These are phyloP conservation scores for Truncatella angustata DNA, from an alignment of 2,329 filamentous ascomycete genomes.

Conservation along the genomic window DNA sequence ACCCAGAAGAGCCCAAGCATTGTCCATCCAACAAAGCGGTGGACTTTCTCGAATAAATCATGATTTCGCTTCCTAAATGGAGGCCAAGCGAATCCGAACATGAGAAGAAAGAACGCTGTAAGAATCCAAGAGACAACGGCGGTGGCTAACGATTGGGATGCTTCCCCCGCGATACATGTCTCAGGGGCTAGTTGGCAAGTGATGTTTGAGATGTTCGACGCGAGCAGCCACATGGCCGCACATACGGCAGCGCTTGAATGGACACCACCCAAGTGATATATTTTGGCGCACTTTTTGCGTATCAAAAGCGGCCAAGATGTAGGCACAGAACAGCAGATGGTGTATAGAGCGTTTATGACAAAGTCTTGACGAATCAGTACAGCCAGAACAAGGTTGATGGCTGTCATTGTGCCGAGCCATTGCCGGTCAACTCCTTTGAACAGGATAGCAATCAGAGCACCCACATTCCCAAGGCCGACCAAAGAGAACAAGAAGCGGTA, in stretches of 20 bases:
- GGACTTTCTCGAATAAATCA: slow-evolving; percentile 67
- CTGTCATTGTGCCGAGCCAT: slow-evolving; percentile 40
- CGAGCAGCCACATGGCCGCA: slow-evolving; percentile 46
- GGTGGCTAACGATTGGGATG: slow-evolving; percentile 36
- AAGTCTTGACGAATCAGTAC: slow-evolving; percentile 53
- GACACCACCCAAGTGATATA: slow-evolving; percentile 52
- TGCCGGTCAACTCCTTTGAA: slow-evolving; percentile 30
- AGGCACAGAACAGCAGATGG: slow-evolving; percentile 42
- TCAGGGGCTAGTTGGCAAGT: slow-evolving; percentile 8
- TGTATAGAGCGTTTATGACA: slow-evolving; percentile 51
- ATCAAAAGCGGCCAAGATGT: slow-evolving; percentile 44
- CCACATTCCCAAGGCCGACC: slow-evolving; percentile 48
- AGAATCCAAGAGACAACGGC: slow-evolving; percentile 56
- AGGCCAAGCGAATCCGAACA: slow-evolving; percentile 63
- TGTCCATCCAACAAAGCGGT: slow-evolving; percentile 73
- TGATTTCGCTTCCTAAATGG: slow-evolving; percentile 59
- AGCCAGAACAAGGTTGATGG: slow-evolving; percentile 48
- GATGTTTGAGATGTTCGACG: slow-evolving; percentile 22
- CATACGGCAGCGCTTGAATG: slow-evolving; percentile 50
- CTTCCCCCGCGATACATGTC: slow-evolving; percentile 10
- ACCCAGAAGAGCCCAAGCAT: slow-evolving; percentile 64
- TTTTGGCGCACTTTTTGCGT: slow-evolving; percentile 45
- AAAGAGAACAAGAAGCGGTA: slow-evolving; percentile 58
- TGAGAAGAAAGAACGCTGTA: slow-evolving; percentile 51
- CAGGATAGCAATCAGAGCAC: slow-evolving; percentile 42